Evolutionary conservation across 305 asterid species (phyloP).

Genomic region (Fraxinus floribunda): DNA sequence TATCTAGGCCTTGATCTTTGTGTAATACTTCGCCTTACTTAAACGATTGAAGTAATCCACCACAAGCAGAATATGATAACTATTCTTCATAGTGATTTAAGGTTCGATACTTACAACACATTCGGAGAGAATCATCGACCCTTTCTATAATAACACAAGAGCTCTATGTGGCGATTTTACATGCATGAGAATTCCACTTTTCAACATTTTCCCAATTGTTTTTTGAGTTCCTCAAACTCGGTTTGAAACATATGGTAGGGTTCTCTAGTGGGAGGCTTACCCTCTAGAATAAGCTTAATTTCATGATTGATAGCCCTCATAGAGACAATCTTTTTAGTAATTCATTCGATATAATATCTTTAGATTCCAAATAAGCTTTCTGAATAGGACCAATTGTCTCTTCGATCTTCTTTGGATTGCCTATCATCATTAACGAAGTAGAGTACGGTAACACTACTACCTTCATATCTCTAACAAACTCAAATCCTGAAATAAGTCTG

Average conservation of each 20-base stretch:
- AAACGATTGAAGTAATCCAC: constrained; percentile 5
- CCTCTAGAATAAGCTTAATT: not conserved
- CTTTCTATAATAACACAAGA: constrained; percentile 5
- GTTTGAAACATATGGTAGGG: not conserved
- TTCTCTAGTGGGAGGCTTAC: not conserved
- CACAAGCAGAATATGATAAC: not conserved
- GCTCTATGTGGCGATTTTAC: not conserved
- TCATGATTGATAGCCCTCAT: not conserved
- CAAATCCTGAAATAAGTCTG: not conserved
- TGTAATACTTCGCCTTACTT: not conserved
- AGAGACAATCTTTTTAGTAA: not conserved
- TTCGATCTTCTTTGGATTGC: no score
- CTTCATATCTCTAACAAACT: not conserved
- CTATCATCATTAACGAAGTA: no score
- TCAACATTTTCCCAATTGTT: not conserved
- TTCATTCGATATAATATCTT: not conserved
- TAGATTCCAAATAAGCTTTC: not conserved
- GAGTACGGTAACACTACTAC: not conserved
- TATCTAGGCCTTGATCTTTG: not conserved
- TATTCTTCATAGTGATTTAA: constrained; percentile 7
- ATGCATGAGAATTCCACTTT: not conserved
- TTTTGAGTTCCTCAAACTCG: not conserved
- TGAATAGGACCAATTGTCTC: not conserved
- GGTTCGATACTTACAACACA: not conserved
- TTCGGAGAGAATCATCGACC: not conserved